Evolutionary conservation across 1,284 basidiomycete species (phyloP).

Genomic region (Tremellales sp.): DNA sequence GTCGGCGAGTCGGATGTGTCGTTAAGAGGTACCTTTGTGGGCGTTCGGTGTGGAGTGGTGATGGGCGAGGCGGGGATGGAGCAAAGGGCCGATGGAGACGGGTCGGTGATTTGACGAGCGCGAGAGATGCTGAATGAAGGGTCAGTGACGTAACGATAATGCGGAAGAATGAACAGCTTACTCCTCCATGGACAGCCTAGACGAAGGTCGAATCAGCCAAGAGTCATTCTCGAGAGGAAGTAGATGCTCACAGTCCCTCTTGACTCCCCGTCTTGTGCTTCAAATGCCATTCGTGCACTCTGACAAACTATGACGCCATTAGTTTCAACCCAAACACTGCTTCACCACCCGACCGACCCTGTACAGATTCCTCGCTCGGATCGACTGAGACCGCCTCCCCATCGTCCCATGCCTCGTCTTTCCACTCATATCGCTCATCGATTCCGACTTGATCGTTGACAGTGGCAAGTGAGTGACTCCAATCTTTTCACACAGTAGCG

Average conservation of each 20-base stretch:
- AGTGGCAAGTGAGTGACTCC: constrained; percentile 85
- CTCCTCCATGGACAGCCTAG: constrained; percentile 79
- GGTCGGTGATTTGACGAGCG: constrained; percentile 3
- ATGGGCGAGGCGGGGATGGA: constrained; percentile 15
- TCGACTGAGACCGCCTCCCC: constrained; percentile 64
- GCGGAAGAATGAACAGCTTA: too few relatives aligned
- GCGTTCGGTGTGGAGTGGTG: constrained; percentile 7
- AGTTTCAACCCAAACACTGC: constrained; percentile 2
- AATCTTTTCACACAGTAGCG: constrained; percentile 81
- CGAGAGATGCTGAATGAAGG: constrained; percentile 7
- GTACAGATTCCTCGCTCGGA: constrained; percentile 83
- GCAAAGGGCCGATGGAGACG: constrained; percentile 4
- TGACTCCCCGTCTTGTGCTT: constrained; percentile 12
- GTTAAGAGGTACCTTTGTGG: constrained; percentile 26
- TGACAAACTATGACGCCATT: constrained; percentile 39
- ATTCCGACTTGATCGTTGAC: constrained; percentile 51
- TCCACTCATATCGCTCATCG: constrained; percentile 50
- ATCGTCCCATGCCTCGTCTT: constrained; percentile 72
- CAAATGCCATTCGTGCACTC: constrained; percentile 77
- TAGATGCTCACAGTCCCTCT: constrained; percentile 16
- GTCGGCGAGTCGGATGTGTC: constrained; percentile 9
- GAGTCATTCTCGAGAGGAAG: too few relatives aligned
- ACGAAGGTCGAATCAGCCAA: too few relatives aligned
- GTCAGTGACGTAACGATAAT: background rate
- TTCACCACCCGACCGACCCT: constrained; percentile 55